Percentiles rank a stretch among this genome's conserved stretches.
phyloP scores from a whole-genome alignment of 495 filamentous ascomycete genomes.

The Hypoxylon intermedium region DNA sequence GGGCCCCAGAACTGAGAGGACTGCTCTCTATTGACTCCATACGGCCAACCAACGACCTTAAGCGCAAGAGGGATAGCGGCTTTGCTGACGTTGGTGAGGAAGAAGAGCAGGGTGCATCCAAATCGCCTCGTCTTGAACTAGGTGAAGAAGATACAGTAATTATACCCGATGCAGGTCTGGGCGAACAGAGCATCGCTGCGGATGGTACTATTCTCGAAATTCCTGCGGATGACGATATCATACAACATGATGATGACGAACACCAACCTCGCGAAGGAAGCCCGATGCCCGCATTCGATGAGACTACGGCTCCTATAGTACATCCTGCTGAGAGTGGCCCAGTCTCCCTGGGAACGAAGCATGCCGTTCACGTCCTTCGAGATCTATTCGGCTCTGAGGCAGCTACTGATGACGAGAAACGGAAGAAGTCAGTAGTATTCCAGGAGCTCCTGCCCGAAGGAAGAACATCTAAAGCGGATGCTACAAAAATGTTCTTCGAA shows the following conservation, averaged over 20 bases:
- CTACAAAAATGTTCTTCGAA: constrained; percentile 99
- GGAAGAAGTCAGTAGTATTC: constrained; percentile 84
- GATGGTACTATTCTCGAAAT: constrained; percentile 69
- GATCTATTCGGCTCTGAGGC: constrained; percentile 78
- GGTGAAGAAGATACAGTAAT: constrained; percentile 65
- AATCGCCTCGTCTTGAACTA: constrained; percentile 74
- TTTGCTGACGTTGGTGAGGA: constrained; percentile 77
- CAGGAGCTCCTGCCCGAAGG: constrained; percentile 87
- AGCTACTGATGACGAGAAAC: constrained; percentile 64
- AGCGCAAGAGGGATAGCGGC: constrained; percentile 92
- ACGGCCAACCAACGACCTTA: constrained; percentile 77
- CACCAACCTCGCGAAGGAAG: constrained; percentile 49
- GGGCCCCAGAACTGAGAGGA: constrained; percentile 90
- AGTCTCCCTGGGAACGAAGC: constrained; percentile 87
- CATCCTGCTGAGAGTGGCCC: constrained; percentile 82
- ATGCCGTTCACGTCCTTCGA: constrained; percentile 92
- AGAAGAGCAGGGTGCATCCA: constrained; percentile 63
- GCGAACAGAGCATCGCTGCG: constrained; percentile 56
- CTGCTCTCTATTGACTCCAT: constrained; percentile 84
- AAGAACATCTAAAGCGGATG: constrained; percentile 80
- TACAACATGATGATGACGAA: constrained; percentile 62
- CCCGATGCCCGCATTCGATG: constrained; percentile 69
- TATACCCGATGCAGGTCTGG: constrained; percentile 55
- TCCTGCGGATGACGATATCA: constrained; percentile 64
- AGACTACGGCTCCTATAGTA: constrained; percentile 73